phyloP scores from a whole-genome alignment of 176 grass and related monocot species.

The Carex scoparia region DNA sequence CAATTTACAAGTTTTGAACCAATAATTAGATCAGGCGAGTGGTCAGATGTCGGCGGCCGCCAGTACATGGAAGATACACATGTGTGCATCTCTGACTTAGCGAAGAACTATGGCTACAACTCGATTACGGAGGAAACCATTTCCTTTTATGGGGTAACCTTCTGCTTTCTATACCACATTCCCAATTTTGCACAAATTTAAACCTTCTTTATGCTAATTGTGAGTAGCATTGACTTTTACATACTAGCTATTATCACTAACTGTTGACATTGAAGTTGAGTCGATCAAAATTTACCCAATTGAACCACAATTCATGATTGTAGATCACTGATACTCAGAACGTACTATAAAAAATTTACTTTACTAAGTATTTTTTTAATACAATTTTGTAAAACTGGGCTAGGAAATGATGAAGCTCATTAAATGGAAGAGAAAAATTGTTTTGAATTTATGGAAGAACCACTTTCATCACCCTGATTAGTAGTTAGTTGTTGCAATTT shows the following conservation, averaged over 20 bases:
- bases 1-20: slow-evolving; percentile 48
- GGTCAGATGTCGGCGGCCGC: slow-evolving; percentile 74
- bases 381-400: too few relatives aligned
- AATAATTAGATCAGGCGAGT: slow-evolving; percentile 67
- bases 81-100: slow-evolving; percentile 85
- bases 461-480: background rate
- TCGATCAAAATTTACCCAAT: background rate
- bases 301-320: background rate
- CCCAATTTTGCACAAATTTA: background rate
- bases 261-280: background rate
- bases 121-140: slow-evolving; percentile 45
- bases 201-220: background rate
- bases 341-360: too few relatives aligned
- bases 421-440: background rate
- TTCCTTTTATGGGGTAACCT: slow-evolving; percentile 87
- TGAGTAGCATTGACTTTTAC: background rate
- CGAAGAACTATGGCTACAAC: slow-evolving; percentile 60
- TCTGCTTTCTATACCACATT: slow-evolving; percentile 5
- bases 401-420: too few relatives aligned
- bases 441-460: background rate
- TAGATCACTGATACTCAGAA: background rate
- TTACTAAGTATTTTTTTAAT: too few relatives aligned
- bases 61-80: slow-evolving; percentile 86
- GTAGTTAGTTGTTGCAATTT: too few relatives aligned
- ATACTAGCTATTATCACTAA: background rate